Conservation (phyloP, 345 rosid genomes). For the Trapa bicornis region DNA sequence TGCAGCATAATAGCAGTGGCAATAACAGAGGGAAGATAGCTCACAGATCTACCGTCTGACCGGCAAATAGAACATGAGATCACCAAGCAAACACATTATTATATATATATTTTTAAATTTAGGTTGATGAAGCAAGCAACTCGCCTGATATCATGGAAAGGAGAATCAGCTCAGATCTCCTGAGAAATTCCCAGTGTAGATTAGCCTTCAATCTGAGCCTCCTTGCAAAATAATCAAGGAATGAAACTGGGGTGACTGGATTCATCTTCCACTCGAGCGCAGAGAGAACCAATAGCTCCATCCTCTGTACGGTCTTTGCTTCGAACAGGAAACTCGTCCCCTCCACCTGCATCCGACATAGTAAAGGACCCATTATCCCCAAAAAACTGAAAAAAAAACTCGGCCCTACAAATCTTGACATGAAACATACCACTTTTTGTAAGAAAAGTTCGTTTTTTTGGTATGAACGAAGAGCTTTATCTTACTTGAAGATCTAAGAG, state of each 20-base stretch:
- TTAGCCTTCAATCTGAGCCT: slow-evolving; percentile 40
- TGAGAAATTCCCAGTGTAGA: slow-evolving; percentile 39
- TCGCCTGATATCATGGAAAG: slow-evolving; percentile 35
- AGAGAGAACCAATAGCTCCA: slow-evolving; percentile 63
- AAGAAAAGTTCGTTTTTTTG: no score
- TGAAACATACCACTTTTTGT: no score
- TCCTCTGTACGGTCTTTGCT: slow-evolving; percentile 20
- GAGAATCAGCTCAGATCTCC: slow-evolving; percentile 39
- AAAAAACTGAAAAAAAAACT: no score
- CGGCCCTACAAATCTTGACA: no score
- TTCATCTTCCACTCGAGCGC: slow-evolving; percentile 67
- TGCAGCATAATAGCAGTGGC: slow-evolving; percentile 52
- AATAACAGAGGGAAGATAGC: slow-evolving; percentile 42
- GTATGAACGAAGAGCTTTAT: no score
- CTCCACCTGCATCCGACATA: background rate
- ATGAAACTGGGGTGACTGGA: slow-evolving; percentile 53
- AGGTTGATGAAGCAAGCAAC: background rate
- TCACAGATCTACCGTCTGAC: slow-evolving; percentile 38
- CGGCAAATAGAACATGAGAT: background rate
- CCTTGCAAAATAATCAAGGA: slow-evolving; percentile 47
- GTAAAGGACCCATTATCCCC: no score
- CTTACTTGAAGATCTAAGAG: slow-evolving; percentile 38
- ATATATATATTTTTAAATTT: background rate
- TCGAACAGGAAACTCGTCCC: slow-evolving; percentile 32
- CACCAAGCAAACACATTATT: background rate